Base-by-base conservation (phyloP, 306 rosid genomes). In the Cicer pinnatifidum region DNA sequence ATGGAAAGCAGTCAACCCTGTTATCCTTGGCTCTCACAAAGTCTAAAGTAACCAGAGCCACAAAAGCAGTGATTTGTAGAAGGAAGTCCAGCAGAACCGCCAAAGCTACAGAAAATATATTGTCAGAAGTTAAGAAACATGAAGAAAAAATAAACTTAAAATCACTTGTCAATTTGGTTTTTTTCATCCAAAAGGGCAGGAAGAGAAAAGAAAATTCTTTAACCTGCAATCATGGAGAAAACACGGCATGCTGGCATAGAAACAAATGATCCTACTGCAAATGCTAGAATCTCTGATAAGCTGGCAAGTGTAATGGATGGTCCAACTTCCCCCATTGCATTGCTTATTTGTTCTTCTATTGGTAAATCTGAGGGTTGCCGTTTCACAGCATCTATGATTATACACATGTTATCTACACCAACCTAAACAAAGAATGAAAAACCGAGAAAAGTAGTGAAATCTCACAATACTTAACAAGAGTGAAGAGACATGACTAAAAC, bases 351-450 rank as follows among this genome's bases (percentile, higher is more conserved):
- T 68, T 85, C 93, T 82, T 93, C 98, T 58, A 93, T 60, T 75
- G 96, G 78, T 81, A 89, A 82, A 73, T 62, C 87, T 53, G 74
- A 45, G 69, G 96, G 76, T 77, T 93, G 94, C 53, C 98, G 86
- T 84, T 93, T 93, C 79, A 88, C 87, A 66, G 98, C 93, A 84
- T 93, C 94, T 77, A 93, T 96, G 81, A 93, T 80, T 76, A 93
- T 91, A 78, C 98, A 93, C 98, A 93, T 93, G 86, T 91, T 93
- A 89, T 93, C 97, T 16, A 93, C 98, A 77, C 98, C 98, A 81
- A 93, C 98, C 98, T 93, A 86, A 77, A 67, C 44, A 80, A 13
- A 67, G 43, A 54, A 77, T 80, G 64, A 72, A 82, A 77, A 83
- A 41, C 10, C 68, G 59, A 46, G 39, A 76, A 71, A 72, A 51